Conservation (phyloP, 106 monocot genomes). For the Xerophyta viscosa region DNA sequence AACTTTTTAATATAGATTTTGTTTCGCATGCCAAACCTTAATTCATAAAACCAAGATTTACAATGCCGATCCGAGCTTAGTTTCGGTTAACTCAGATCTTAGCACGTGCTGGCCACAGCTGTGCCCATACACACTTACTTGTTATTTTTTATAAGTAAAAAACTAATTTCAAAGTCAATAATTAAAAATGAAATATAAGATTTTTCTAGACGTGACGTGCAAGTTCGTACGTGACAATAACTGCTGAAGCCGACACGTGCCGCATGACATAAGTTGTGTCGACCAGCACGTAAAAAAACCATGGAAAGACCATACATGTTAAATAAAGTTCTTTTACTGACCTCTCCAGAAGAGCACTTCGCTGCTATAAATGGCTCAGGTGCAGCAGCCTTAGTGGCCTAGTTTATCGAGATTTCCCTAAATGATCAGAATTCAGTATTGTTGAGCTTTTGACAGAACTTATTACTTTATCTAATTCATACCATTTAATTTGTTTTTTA, state of each 20-base stretch:
- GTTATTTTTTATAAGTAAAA: too few relatives aligned
- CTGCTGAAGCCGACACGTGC: too few relatives aligned
- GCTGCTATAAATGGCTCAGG: slow-evolving; percentile 73
- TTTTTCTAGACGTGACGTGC: slow-evolving; percentile 11
- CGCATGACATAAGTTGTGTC: not conserved
- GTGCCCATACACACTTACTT: too few relatives aligned
- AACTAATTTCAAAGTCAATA: too few relatives aligned
- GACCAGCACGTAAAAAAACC: not conserved
- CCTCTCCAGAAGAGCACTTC: slow-evolving; percentile 60
- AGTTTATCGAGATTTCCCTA: slow-evolving; percentile 56
- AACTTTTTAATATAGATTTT: not conserved
- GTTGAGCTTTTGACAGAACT: not conserved
- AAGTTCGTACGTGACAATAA: not conserved
- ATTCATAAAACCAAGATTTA: too few relatives aligned
- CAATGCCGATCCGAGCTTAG: too few relatives aligned
- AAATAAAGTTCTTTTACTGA: slow-evolving; percentile 1
- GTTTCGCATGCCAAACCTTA: not conserved
- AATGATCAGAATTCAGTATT: not conserved
- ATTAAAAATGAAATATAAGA: slow-evolving; percentile 37
- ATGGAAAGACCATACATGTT: not conserved
- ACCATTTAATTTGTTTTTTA: too few relatives aligned
- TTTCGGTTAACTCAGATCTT: too few relatives aligned
- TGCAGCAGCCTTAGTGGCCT: slow-evolving; percentile 22
- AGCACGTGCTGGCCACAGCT: too few relatives aligned
- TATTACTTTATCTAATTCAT: not conserved